A percentile compares a stretch with the other conserved stretches of the same genome.
Conservation (phyloP, 345 rosid genomes). For the Eucalyptus shirleyi region DNA sequence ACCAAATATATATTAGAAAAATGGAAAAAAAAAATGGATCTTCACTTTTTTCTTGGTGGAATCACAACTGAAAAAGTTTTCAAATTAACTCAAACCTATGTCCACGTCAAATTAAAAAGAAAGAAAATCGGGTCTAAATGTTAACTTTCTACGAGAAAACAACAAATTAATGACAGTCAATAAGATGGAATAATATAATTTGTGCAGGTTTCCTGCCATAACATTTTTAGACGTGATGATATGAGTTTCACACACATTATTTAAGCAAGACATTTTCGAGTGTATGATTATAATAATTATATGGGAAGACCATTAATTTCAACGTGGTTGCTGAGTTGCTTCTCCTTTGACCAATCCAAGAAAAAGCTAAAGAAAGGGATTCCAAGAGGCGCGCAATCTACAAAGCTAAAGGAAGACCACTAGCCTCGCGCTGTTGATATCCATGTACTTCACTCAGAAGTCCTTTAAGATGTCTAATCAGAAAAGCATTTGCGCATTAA, state of each 20-base stretch:
- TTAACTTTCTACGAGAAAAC: not conserved
- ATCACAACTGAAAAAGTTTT: not conserved
- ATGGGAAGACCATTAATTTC: not conserved
- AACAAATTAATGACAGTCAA: no score
- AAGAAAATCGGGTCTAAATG: rapidly evolving
- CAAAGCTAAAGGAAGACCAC: no score
- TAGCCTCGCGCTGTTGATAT: no score
- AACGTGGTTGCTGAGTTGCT: not conserved
- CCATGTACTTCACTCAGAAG: no score
- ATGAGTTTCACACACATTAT: no score
- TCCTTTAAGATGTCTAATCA: no score
- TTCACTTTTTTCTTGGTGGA: no score
- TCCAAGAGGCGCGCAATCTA: not conserved
- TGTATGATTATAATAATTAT: not conserved
- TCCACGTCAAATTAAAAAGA: not conserved
- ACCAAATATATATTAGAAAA: no score
- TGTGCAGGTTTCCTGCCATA: no score
- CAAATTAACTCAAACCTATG: not conserved
- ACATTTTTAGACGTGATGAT: no score
- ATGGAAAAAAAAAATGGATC: not conserved
- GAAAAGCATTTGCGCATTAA: not conserved
- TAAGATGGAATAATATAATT: not conserved
- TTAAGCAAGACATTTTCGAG: not conserved
- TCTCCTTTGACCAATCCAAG: not conserved
- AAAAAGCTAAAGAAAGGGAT: not conserved